phyloP scores from a whole-genome alignment of 78 protist species.

The Tieghemostelium lacteum region DNA sequence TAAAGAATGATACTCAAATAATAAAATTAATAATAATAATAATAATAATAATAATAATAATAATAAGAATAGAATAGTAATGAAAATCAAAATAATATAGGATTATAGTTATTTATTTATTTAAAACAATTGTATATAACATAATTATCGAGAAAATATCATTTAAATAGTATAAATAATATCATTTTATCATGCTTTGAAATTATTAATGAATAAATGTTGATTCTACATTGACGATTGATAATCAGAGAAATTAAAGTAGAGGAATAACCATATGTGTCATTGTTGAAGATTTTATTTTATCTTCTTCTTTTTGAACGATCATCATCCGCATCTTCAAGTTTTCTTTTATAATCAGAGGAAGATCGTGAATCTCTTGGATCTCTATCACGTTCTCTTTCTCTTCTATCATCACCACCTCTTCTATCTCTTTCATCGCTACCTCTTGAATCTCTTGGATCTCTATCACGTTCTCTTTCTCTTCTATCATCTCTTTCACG shows the following conservation, averaged over 20 bases:
- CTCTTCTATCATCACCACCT: background rate
- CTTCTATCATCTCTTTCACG: constrained; percentile 14
- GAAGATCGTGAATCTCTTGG: background rate
- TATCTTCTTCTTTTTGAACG: constrained; percentile 66
- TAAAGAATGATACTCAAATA: background rate
- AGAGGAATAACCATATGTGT: no score
- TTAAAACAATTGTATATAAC: background rate
- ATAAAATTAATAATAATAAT: background rate
- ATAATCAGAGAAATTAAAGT: no score
- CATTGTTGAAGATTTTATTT: no score
- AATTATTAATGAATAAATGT: no score
- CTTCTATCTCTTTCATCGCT: constrained; percentile 12
- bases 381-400: constrained; percentile 15
- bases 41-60: background rate
- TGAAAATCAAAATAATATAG: background rate
- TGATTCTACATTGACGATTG: no score
- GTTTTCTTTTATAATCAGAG: constrained; percentile 42
- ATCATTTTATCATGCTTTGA: no score
- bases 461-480: background rate
- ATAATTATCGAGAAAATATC: background rate
- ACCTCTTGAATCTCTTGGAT: background rate
- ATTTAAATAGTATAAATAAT: constrained; percentile 3
- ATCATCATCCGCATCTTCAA: constrained; percentile 20
- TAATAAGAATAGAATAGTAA: constrained; percentile 4
- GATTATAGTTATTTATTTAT: background rate